phyloP scores from a whole-genome alignment of 2,329 filamentous ascomycete genomes.

The Cladosporium sp. region DNA sequence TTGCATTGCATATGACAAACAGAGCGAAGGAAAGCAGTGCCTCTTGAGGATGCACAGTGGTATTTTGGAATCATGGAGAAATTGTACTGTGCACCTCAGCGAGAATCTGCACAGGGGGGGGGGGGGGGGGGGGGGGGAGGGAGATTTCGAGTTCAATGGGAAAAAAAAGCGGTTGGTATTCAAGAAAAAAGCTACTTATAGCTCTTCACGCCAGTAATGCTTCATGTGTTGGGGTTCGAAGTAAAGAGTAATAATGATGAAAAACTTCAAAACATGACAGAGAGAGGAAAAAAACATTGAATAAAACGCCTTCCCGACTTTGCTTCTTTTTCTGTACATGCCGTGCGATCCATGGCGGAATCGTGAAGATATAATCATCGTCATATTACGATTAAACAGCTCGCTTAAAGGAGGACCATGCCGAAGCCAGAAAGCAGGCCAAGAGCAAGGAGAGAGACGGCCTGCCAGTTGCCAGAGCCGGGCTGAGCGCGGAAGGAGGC shows the following conservation, averaged over 20 bases:
- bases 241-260: neutral
- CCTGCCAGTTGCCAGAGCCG: constrained; percentile 25
- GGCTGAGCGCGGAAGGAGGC: constrained; percentile 17
- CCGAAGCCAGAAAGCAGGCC: constrained; percentile 27
- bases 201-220: neutral
- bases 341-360: neutral
- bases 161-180: too few species aligned
- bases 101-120: too few species aligned
- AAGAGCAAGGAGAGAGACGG: constrained; percentile 20
- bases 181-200: neutral
- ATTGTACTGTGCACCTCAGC: too few species aligned
- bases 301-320: neutral
- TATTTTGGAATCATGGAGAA: too few species aligned
- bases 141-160: too few species aligned
- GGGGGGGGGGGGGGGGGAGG: too few species aligned
- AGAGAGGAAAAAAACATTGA: neutral
- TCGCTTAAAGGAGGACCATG: constrained; percentile 30
- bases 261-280: neutral
- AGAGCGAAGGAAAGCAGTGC: too few species aligned
- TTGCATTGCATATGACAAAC: too few species aligned
- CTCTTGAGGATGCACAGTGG: too few species aligned
- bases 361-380: neutral
- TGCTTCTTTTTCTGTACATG: neutral
- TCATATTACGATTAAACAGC: neutral
- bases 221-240: neutral